Percentiles rank a stretch among this genome's conserved stretches.
Evolutionary conservation across 2,329 filamentous ascomycete species (phyloP).

Genomic region (Colletotrichum melonis): DNA sequence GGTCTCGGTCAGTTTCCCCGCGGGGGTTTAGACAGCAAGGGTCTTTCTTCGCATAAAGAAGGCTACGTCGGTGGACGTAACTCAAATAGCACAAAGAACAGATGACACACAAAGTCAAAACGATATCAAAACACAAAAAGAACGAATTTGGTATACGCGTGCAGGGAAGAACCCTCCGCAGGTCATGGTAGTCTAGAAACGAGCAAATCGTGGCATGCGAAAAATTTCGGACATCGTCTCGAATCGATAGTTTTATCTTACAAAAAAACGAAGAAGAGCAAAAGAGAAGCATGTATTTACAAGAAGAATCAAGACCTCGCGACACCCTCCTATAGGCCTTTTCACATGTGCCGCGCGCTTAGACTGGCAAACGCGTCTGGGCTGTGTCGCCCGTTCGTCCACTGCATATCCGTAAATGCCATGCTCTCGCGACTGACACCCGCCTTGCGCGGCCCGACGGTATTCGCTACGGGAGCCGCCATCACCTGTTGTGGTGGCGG

Average conservation of each 20-base stretch:
- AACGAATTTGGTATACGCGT: not conserved
- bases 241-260: constrained; percentile 21
- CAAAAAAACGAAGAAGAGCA: not conserved
- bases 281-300: constrained; percentile 20
- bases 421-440: constrained; percentile 79
- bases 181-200: constrained; percentile 6
- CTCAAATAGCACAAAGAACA: not conserved
- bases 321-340: not conserved
- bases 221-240: not conserved
- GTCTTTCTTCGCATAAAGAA: no score
- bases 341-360: constrained; percentile 67
- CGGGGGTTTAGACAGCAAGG: no score
- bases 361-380: constrained; percentile 84
- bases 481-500: constrained; percentile 35
- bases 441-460: constrained; percentile 37
- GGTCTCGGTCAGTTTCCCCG: no score
- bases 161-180: constrained; percentile 2
- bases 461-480: constrained; percentile 21
- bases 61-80: not conserved
- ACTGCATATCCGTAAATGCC: constrained; percentile 71
- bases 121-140: not conserved
- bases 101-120: constrained; percentile 1
- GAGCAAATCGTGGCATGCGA: not conserved
- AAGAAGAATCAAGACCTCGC: not conserved
- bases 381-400: constrained; percentile 78